Percentiles rank a stretch among this genome's conserved stretches.
Conservation (phyloP, 768 basidiomycete genomes). For the Lactifluus volemus region DNA sequence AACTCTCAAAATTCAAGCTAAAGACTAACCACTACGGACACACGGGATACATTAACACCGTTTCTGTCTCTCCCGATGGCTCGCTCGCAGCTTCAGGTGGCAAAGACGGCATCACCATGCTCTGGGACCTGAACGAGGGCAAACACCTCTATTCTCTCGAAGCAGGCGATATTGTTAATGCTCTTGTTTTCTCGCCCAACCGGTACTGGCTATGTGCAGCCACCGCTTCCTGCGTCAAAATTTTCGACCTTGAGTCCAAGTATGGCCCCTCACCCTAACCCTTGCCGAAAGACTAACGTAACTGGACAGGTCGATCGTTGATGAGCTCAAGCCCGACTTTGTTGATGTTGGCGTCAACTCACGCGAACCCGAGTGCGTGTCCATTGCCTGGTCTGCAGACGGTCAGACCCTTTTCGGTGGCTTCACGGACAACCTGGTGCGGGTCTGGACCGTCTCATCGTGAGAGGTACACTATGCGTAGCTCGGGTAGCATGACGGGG, state of each 20-base stretch:
- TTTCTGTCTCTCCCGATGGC: constrained; percentile 98
- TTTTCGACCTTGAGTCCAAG: constrained; percentile 99
- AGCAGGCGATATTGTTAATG: constrained; percentile 97
- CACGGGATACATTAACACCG: constrained; percentile 97
- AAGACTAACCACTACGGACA: constrained; percentile 99
- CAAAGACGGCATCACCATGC: constrained; percentile 99
- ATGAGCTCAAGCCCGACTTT: constrained; percentile 96
- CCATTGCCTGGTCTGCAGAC: constrained; percentile 97
- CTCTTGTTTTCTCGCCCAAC: constrained; percentile 99
- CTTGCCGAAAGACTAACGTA: neutral
- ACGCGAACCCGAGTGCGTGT: constrained; percentile 86
- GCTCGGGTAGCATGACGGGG: constrained; percentile 3
- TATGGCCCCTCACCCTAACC: constrained; percentile 31
- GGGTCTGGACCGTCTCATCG: constrained; percentile 79
- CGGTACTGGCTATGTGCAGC: constrained; percentile 99
- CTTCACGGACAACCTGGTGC: constrained; percentile 90
- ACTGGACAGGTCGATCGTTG: constrained; percentile 77
- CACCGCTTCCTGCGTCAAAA: constrained; percentile 95
- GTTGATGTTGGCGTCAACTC: constrained; percentile 62
- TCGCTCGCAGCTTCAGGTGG: constrained; percentile 98
- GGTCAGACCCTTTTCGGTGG: constrained; percentile 97
- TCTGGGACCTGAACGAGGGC: constrained; percentile 99
- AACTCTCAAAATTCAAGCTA: constrained; percentile 98
- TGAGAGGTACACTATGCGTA: constrained; percentile 25
- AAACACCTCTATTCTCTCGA: constrained; percentile 99